Percentiles rank a stretch among this genome's conserved stretches.
phyloP scores from a whole-genome alignment of 768 basidiomycete genomes.

The Suillus subalutaceus region DNA sequence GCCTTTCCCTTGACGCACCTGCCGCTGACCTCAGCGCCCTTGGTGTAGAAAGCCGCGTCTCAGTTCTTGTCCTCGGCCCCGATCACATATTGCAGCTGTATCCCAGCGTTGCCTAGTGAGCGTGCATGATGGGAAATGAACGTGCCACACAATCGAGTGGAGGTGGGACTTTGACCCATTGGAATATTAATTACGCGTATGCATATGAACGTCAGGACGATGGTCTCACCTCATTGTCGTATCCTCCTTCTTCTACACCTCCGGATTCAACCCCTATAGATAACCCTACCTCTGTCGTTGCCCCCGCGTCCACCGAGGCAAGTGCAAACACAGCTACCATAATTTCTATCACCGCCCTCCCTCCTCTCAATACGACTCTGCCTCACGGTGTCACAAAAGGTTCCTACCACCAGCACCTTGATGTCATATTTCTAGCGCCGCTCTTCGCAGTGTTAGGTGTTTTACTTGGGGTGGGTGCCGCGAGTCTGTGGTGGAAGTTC shows the following conservation, averaged over 20 bases:
- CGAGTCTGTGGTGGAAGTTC: constrained; percentile 16
- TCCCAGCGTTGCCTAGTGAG: constrained; percentile 11
- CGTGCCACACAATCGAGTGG: constrained; percentile 1
- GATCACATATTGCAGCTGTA: constrained; percentile 29
- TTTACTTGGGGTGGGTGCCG: constrained; percentile 23
- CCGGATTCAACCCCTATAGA: background rate
- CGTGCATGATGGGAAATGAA: constrained; percentile 21
- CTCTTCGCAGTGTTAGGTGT: constrained; percentile 30
- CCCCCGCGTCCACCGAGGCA: constrained; percentile 15
- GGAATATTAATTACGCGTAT: constrained; percentile 17
- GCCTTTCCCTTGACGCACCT: constrained; percentile 67
- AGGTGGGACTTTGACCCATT: constrained; percentile 14
- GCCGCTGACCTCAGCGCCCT: constrained; percentile 60
- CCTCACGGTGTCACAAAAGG: constrained; percentile 20
- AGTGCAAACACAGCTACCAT: constrained; percentile 19
- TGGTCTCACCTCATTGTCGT: background rate
- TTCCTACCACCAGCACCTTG: constrained; percentile 24
- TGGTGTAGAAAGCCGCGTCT: constrained; percentile 60
- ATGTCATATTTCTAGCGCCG: constrained; percentile 30
- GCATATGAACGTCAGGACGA: background rate
- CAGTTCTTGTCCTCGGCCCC: constrained; percentile 41
- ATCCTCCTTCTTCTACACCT: background rate
- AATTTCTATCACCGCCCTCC: constrained; percentile 38
- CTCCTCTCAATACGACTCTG: constrained; percentile 24
- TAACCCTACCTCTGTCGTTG: background rate